A percentile compares a stretch with the other conserved stretches of the same genome.
phyloP scores from a whole-genome alignment of 2,329 filamentous ascomycete species.

The Neonectria magnoliae region DNA sequence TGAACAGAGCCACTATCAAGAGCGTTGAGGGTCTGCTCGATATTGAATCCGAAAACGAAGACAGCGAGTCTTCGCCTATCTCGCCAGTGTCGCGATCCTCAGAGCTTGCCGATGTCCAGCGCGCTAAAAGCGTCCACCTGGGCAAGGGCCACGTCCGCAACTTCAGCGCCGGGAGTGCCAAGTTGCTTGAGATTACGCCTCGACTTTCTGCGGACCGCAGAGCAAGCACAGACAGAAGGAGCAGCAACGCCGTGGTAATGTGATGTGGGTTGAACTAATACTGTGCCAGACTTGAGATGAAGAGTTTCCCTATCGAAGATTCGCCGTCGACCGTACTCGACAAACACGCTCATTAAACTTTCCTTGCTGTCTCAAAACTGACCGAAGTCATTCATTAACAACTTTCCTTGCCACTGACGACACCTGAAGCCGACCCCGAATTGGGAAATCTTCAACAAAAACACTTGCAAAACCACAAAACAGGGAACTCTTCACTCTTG shows the following conservation, averaged over 20 bases:
- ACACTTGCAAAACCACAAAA: conserved; percentile 34
- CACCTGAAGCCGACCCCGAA: conserved; percentile 12
- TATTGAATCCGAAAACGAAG: conserved; percentile 49
- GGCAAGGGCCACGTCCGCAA: conserved; percentile 73
- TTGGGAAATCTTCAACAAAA: conserved; percentile 29
- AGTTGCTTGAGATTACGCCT: conserved; percentile 73
- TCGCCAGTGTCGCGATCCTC: conserved; percentile 39
- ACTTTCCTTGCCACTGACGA: conserved; percentile 42
- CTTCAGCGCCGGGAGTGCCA: conserved; percentile 82
- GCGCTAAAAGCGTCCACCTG: conserved; percentile 77
- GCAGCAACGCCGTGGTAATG: conserved; percentile 32
- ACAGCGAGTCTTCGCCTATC: conserved; percentile 42
- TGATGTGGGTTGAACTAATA: conserved; percentile 32
- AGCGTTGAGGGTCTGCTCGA: conserved; percentile 64
- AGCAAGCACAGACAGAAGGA: conserved; percentile 47
- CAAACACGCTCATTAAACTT: conserved; percentile 37
- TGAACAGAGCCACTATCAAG: conserved; percentile 66
- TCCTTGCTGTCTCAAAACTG: conserved; percentile 34
- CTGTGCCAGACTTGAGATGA: conserved; percentile 30
- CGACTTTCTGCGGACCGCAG: conserved; percentile 63
- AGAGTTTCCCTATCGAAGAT: conserved; percentile 34
- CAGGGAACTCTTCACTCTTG: conserved; percentile 35
- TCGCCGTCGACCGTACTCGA: conserved; percentile 25
- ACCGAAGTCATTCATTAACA: conserved; percentile 48
- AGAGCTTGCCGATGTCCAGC: conserved; percentile 59